Conservation (phyloP, 495 filamentous ascomycete species). For the Podospora didyma region DNA sequence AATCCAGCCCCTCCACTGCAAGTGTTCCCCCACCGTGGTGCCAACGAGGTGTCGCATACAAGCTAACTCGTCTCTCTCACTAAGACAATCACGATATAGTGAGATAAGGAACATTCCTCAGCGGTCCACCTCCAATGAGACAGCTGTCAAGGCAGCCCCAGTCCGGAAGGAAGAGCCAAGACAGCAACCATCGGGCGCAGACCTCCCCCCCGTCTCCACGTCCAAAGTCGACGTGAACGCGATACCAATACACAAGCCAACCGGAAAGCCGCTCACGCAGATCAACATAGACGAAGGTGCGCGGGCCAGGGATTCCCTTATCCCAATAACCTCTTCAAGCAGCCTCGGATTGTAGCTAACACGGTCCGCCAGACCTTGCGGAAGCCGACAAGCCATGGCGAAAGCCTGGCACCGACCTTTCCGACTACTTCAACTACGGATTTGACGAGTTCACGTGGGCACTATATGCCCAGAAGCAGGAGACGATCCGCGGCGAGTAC, state of each 20-base stretch:
- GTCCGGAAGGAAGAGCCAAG: constrained; percentile 41
- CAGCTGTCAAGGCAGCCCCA: constrained; percentile 36
- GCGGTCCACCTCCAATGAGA: constrained; percentile 53
- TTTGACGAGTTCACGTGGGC: constrained; percentile 99
- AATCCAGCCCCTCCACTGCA: constrained; percentile 65
- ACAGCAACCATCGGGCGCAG: constrained; percentile 22
- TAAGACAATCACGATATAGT: constrained; percentile 51
- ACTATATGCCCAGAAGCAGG: constrained; percentile 86
- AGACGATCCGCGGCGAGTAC: constrained; percentile 66
- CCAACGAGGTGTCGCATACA: not conserved
- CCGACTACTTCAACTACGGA: constrained; percentile 98
- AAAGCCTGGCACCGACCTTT: constrained; percentile 88
- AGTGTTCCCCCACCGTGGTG: constrained; percentile 25
- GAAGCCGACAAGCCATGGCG: constrained; percentile 93
- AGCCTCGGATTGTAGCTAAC: constrained; percentile 11
- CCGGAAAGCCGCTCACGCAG: constrained; percentile 75
- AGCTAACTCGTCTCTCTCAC: not conserved
- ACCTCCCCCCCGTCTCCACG: constrained; percentile 55
- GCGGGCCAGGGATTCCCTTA: constrained; percentile 16
- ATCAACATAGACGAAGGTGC: constrained; percentile 72
- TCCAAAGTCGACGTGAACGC: constrained; percentile 81
- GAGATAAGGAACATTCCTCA: constrained; percentile 66
- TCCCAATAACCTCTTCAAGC: not conserved
- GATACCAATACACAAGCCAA: constrained; percentile 71
- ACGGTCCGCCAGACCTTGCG: constrained; percentile 55